These are phyloP conservation scores for Rhizophagus clarus DNA, from an alignment of 192 early-diverging fungal species.

Conservation along the genomic window DNA sequence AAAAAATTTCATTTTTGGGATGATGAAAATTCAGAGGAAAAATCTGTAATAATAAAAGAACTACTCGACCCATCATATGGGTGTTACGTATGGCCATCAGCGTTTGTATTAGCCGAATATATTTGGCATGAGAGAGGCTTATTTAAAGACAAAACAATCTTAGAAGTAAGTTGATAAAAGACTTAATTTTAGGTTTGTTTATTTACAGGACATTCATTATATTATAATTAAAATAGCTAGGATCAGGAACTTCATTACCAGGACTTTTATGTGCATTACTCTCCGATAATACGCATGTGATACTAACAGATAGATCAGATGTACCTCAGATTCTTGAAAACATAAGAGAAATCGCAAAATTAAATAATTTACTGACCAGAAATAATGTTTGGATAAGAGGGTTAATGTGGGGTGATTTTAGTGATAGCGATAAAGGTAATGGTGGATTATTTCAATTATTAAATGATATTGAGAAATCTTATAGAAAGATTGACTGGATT, in stretches of 20 bases:
- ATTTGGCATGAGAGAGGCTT: constrained; percentile 43
- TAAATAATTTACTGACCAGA: constrained; percentile 39
- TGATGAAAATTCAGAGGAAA: not conserved
- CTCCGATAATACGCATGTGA: constrained; percentile 26
- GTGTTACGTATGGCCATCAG: constrained; percentile 73
- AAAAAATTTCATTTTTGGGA: not conserved
- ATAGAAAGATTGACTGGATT: constrained; percentile 46
- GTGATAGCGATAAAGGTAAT: constrained; percentile 1
- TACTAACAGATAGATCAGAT: constrained; percentile 48
- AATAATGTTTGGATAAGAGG: constrained; percentile 41
- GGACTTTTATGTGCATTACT: constrained; percentile 52
- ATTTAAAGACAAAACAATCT: constrained; percentile 37
- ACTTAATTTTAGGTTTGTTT: not conserved
- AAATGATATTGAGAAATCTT: constrained; percentile 25
- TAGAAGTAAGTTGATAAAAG: constrained; percentile 38
- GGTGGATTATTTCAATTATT: constrained; percentile 46
- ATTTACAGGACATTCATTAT: not conserved
- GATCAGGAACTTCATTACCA: constrained; percentile 68
- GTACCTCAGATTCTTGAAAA: constrained; percentile 43
- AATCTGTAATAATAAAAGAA: not conserved
- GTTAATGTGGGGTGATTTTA: constrained; percentile 53
- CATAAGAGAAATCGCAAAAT: constrained; percentile 34
- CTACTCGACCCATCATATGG: constrained; percentile 61
- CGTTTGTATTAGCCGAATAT: constrained; percentile 65
- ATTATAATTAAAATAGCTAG: constrained; percentile 46